Conservation (phyloP, 495 filamentous ascomycete species). For the Penicillium lagena region DNA sequence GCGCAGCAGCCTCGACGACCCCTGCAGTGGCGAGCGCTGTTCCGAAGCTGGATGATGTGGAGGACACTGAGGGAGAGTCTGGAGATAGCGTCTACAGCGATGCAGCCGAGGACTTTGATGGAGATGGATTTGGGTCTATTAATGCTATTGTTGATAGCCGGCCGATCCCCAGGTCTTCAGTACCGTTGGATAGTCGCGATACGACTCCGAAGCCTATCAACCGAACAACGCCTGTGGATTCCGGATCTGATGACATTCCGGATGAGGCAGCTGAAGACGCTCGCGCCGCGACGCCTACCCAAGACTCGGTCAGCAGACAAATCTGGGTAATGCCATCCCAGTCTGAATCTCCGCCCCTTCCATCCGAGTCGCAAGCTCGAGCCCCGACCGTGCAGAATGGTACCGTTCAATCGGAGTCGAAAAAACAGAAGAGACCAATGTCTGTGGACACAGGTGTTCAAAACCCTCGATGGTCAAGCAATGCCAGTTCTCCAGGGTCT, state of each 20-base stretch:
- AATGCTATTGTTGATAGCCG: conserved; percentile 72
- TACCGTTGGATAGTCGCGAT: conserved; percentile 12
- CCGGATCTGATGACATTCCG: conserved; percentile 6
- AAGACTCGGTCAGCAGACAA: conserved; percentile 5
- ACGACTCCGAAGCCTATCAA: conserved; percentile 11
- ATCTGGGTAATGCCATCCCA: conserved; percentile 7
- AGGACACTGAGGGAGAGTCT: conserved; percentile 43
- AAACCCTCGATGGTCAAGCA: conserved; percentile 5
- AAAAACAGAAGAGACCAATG: conserved; percentile 14
- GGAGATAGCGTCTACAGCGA: conserved; percentile 77
- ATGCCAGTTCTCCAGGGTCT: not conserved
- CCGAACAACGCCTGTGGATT: conserved; percentile 7
- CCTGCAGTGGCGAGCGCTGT: conserved; percentile 8
- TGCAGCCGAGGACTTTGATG: conserved; percentile 74
- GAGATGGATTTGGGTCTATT: conserved; percentile 74
- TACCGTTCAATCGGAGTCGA: conserved; percentile 5
- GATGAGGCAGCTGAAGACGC: conserved; percentile 14
- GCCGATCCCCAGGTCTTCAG: conserved; percentile 12
- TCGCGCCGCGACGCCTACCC: conserved; percentile 18
- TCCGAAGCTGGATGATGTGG: conserved; percentile 12
- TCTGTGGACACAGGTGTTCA: conserved; percentile 16
- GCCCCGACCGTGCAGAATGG: conserved; percentile 1
- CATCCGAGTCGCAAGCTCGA: conserved; percentile 5
- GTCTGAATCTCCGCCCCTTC: conserved; percentile 18
- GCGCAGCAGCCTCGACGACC: not conserved